Base-by-base conservation (phyloP, 768 basidiomycete species). In the Amanita jacksonii region DNA sequence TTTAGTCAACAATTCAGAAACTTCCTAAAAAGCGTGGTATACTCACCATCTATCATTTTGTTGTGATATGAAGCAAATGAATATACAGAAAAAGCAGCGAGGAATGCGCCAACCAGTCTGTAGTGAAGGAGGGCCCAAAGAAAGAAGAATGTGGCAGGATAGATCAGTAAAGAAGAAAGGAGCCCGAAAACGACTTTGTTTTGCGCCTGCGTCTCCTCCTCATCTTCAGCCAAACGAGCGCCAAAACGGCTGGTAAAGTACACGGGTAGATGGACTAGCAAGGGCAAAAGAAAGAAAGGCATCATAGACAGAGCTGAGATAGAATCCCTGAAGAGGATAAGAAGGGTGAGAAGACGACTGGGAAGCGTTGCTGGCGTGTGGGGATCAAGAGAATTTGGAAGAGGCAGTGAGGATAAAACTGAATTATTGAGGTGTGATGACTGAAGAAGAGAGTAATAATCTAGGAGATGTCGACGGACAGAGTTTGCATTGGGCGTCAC, bases 201-300 rank as follows among this genome's bases (percentile, higher is more conserved):
- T 70, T 98, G 93, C 34, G 94, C 96, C 61, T 89, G 84, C 8
- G 89, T 85, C 60, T 97, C 94, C 61, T 97, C 84, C 58, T 97
- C 92, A 49, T 90, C 78, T 54, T 85, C 73, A 27, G 74, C 79
- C 28, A 94, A 64, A 36, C 74, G 65, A 15, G 84, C 85, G 35
- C 88, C 90, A 41, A 82, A 54, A 23, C 80, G 71, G 9, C 79
- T 83, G 68, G 94, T 79, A 48, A 81, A 63, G 63, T 98, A 98
- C 36, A 85, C 79, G 3, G 96, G 96, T 9, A 79, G 61, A 46
- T 91, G 87, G 42, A 93, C 66, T 44, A 94, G 56, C 22, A 96
- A 70, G 1, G 94, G 94, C 38, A 96, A 61, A 45, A 89, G 56
- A 67, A 96, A 96, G 68, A 94, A 88, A 1, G 93, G 94, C 5